Evolutionary conservation across 805 yeast genomes (phyloP).

Genomic region (Kodamaea lidongshanica): DNA sequence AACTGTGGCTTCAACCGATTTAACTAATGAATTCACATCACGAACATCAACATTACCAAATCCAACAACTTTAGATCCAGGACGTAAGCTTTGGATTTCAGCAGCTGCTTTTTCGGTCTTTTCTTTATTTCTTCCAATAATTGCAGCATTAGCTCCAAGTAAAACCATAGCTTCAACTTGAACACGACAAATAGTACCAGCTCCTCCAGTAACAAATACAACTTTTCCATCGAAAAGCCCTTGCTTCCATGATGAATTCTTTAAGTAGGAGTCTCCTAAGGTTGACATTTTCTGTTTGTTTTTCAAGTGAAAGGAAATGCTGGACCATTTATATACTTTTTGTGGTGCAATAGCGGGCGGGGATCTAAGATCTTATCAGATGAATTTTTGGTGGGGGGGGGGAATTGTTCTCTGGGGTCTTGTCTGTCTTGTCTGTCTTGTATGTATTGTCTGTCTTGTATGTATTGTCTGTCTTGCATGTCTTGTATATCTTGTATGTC

Average conservation of each 20-base stretch:
- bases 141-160: conserved; percentile 25
- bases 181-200: conserved; percentile 23
- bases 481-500: no score
- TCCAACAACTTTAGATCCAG: conserved; percentile 19
- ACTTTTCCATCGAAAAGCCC: conserved; percentile 23
- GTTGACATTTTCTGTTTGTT: conserved; percentile 5
- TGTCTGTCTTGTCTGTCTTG: no score
- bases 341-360: no score
- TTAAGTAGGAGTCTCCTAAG: conserved; percentile 15
- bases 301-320: conserved; percentile 1
- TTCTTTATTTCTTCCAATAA: conserved; percentile 20
- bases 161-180: conserved; percentile 23
- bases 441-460: no score
- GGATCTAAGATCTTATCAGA: no score
- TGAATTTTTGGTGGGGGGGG: no score
- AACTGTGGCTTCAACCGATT: conserved; percentile 19
- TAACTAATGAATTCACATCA: conserved; percentile 16
- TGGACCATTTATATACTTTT: no score
- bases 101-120: conserved; percentile 19
- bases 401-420: no score
- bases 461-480: no score
- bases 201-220: conserved; percentile 26
- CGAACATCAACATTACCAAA: conserved; percentile 20
- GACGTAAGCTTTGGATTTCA: conserved; percentile 19
- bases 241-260: conserved; percentile 18